A percentile compares a stretch with the other conserved stretches of the same genome.
Conservation (phyloP, 1,139 yeast genomes). For the Sugiyamaella xylanicola region DNA sequence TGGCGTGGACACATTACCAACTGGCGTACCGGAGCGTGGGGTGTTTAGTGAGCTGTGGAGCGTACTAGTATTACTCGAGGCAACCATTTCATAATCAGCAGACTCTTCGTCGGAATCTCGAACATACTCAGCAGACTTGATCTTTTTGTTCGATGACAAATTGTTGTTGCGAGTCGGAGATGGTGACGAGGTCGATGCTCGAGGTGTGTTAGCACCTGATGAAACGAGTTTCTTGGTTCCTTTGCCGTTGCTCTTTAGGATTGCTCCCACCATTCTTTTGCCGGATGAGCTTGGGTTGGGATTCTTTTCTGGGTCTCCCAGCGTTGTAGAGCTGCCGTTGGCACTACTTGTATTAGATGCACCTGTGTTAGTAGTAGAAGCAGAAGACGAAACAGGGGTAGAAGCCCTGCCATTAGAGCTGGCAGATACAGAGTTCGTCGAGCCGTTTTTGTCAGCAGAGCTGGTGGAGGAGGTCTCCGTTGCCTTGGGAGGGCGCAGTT, state of each 20-base stretch:
- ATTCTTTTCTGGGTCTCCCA: conserved; percentile 1
- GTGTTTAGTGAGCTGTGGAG: conserved; percentile 2
- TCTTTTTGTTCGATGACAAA: conserved; percentile 10
- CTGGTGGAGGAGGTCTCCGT: conserved; percentile 13
- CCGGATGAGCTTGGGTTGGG: not conserved
- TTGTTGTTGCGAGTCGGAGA: conserved; percentile 24
- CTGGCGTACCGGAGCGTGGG: conserved; percentile 19
- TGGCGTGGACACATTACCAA: conserved; percentile 18
- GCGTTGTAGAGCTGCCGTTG: not conserved
- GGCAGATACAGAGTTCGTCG: not conserved
- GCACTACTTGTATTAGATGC: no score
- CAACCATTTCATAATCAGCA: conserved; percentile 13
- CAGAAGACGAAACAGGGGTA: conserved; percentile 19
- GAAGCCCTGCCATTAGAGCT: conserved; percentile 18
- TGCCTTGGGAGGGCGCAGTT: conserved; percentile 22
- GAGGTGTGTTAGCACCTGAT: conserved; percentile 15
- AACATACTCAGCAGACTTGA: conserved; percentile 24
- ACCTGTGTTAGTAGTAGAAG: conserved; percentile 15
- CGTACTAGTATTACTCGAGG: not conserved
- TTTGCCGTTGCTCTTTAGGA: conserved; percentile 26
- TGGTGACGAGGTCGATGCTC: conserved; percentile 20
- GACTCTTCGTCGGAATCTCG: conserved; percentile 24
- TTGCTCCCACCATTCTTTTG: conserved; percentile 27
- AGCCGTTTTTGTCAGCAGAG: no score
- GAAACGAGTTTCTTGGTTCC: conserved; percentile 19